Conservation (phyloP, 148 eudicot species). For the Agrostemma githago region DNA sequence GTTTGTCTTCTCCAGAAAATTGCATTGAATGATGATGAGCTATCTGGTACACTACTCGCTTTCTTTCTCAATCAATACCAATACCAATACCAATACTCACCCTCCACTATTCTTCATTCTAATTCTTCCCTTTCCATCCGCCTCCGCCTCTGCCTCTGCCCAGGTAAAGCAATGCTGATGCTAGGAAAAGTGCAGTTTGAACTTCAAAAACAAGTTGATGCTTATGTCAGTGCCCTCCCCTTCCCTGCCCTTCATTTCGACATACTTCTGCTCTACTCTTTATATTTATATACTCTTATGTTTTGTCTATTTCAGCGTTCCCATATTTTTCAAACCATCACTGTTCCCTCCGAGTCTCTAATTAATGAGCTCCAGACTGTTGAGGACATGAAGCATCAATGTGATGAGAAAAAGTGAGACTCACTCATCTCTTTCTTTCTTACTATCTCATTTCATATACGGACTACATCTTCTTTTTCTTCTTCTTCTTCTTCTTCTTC, state of each 20-base stretch:
- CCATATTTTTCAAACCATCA: slow-evolving; percentile 76
- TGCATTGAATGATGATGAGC: slow-evolving; percentile 87
- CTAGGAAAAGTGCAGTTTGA: slow-evolving; percentile 84
- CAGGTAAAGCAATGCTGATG: slow-evolving; percentile 83
- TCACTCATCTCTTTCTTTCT: neutral
- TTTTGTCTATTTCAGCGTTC: slow-evolving; percentile 52
- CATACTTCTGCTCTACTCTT: neutral
- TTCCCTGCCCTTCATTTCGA: neutral
- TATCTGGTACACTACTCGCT: slow-evolving; percentile 53
- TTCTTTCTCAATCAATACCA: neutral
- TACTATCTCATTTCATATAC: neutral
- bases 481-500: slow-evolving; percentile 12
- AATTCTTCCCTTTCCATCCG: neutral
- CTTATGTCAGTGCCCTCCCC: slow-evolving; percentile 53
- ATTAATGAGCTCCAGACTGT: slow-evolving; percentile 79
- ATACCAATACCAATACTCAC: neutral
- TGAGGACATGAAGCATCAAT: slow-evolving; percentile 86
- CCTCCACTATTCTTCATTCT: no score
- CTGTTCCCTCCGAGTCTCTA: slow-evolving; percentile 92
- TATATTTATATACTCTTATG: neutral
- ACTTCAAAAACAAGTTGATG: slow-evolving; percentile 82
- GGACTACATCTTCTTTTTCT: slow-evolving; percentile 9
- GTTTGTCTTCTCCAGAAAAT: slow-evolving; percentile 93
- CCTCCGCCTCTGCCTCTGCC: slow-evolving; percentile 28
- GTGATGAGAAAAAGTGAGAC: slow-evolving; percentile 72